A percentile compares a stretch with the other conserved stretches of the same genome.
Evolutionary conservation across 108 stramenopile genomes (phyloP).

Genomic region (Pseudonitzschia multiseries): DNA sequence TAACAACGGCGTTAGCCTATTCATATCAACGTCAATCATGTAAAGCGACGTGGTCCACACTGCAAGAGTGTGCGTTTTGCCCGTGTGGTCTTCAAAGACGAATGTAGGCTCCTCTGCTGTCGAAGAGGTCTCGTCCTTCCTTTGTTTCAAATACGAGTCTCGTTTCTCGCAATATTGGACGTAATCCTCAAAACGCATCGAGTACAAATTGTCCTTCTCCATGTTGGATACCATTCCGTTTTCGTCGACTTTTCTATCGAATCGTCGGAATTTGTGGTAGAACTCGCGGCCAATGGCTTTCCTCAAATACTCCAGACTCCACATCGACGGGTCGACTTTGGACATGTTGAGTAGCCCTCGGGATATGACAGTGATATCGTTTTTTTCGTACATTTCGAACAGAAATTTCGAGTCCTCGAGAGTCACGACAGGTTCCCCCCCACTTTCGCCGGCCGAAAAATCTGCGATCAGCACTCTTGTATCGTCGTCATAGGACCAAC

Average conservation of each 20-base stretch:
- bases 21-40: constrained; percentile 73
- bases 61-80: constrained; percentile 37
- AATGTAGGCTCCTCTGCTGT: constrained; percentile 22
- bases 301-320: constrained; percentile 46
- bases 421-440: background rate
- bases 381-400: constrained; percentile 62
- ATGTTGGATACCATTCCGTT: constrained; percentile 17
- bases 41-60: constrained; percentile 53
- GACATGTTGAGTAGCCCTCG: constrained; percentile 50
- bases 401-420: constrained; percentile 50
- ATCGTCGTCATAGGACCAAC: constrained; percentile 57
- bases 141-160: background rate
- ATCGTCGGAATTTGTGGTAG: constrained; percentile 61
- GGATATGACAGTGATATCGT: constrained; percentile 66
- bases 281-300: constrained; percentile 39
- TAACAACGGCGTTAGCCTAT: constrained; percentile 46
- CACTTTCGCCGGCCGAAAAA: constrained; percentile 24
- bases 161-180: constrained; percentile 45
- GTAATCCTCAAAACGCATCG: constrained; percentile 64
- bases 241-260: constrained; percentile 27
- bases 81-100: constrained; percentile 41
- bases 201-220: constrained; percentile 30
- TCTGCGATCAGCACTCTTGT: constrained; percentile 56
- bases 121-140: too few species aligned
- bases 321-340: constrained; percentile 30